These are phyloP conservation scores for Nepenthes alata DNA, from an alignment of 179 eudicot genomes.

Conservation along the genomic window DNA sequence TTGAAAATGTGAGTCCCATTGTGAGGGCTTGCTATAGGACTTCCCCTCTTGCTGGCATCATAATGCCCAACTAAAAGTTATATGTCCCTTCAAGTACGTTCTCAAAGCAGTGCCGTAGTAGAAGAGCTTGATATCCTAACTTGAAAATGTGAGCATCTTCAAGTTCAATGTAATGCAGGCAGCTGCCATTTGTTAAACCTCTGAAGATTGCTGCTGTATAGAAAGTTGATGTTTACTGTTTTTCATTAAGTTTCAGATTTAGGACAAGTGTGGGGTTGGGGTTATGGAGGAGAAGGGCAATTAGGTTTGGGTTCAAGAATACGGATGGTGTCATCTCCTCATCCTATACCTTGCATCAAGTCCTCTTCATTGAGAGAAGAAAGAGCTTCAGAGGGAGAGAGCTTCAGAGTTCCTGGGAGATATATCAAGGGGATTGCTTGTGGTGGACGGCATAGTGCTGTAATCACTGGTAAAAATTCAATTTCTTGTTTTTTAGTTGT, in stretches of 20 bases:
- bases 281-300: slow-evolving; percentile 99
- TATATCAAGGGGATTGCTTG: slow-evolving; percentile 84
- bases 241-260: slow-evolving; percentile 65
- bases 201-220: neutral
- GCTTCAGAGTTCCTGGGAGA: slow-evolving; percentile 65
- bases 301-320: slow-evolving; percentile 84
- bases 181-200: neutral
- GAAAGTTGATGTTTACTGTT: slow-evolving; percentile 23
- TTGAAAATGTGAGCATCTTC: no score
- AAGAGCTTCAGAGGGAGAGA: slow-evolving; percentile 50
- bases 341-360: slow-evolving; percentile 82
- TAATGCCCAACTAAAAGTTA: no score
- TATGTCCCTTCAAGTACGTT: no score
- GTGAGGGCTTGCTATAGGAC: no score
- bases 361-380: slow-evolving; percentile 51
- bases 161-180: neutral
- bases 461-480: slow-evolving; percentile 59
- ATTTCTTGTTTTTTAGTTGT: neutral
- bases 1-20: no score
- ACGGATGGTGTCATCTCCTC: slow-evolving; percentile 95
- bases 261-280: slow-evolving; percentile 99
- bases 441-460: slow-evolving; percentile 98
- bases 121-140: no score
- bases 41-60: no score
- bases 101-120: no score